phyloP scores from a whole-genome alignment of 1,139 yeast species.

The Geotrichum klebahnii region DNA sequence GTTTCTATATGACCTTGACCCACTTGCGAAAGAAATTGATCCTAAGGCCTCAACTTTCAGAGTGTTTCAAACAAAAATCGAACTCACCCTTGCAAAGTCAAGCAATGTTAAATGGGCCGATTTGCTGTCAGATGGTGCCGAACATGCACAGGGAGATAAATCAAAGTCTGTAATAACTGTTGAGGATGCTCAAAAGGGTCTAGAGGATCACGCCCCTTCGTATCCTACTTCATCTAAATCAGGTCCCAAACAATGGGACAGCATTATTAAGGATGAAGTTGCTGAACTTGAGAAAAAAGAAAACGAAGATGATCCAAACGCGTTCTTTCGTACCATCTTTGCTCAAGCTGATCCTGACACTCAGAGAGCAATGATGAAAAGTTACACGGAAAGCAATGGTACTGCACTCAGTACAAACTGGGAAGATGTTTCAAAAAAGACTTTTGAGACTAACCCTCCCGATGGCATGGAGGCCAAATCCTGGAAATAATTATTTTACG shows the following conservation, averaged over 20 bases:
- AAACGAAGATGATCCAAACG: constrained; percentile 51
- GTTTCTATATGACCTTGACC: constrained; percentile 38
- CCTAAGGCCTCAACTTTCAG: constrained; percentile 46
- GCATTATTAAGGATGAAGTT: constrained; percentile 49
- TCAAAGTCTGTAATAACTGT: constrained; percentile 19
- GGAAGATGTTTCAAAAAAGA: constrained; percentile 73
- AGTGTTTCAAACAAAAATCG: constrained; percentile 72
- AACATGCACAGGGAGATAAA: constrained; percentile 22
- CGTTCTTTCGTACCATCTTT: constrained; percentile 72
- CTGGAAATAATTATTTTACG: constrained; percentile 30
- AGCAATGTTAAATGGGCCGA: constrained; percentile 41
- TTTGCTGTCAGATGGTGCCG: constrained; percentile 31
- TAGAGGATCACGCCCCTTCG: constrained; percentile 5
- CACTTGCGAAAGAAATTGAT: constrained; percentile 52
- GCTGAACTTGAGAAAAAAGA: constrained; percentile 47
- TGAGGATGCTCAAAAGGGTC: constrained; percentile 19
- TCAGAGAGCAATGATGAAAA: constrained; percentile 92
- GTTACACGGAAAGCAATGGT: constrained; percentile 89
- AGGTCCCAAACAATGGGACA: constrained; percentile 65
- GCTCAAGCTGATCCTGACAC: constrained; percentile 84
- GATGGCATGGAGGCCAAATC: constrained; percentile 47
- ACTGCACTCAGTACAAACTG: constrained; percentile 91
- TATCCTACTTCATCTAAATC: constrained; percentile 64
- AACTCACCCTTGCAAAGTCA: constrained; percentile 48
- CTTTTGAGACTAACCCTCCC: constrained; percentile 73